Evolutionary conservation across 2,329 filamentous ascomycete genomes (phyloP).

Genomic region (Arthrobotrys entomopaga): DNA sequence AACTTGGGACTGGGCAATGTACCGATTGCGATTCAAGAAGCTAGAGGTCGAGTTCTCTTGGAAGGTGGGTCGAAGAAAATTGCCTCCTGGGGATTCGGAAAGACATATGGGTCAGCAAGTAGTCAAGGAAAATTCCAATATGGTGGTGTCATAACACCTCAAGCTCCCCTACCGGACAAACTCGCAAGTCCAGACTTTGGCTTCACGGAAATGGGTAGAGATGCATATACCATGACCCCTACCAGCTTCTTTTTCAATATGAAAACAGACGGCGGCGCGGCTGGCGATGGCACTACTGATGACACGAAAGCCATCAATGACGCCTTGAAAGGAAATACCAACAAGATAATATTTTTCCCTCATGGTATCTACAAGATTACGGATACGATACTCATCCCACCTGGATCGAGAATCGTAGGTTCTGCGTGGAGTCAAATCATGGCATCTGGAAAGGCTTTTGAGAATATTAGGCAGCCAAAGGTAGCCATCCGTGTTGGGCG

Average conservation of each 20-base stretch:
- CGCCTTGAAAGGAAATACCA: conserved; percentile 71
- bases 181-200: conserved; percentile 63
- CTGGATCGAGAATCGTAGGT: conserved; percentile 63
- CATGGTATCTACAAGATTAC: conserved; percentile 68
- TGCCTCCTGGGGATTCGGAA: conserved; percentile 66
- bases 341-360: conserved; percentile 63
- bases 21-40: conserved; percentile 66
- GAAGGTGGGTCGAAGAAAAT: conserved; percentile 74
- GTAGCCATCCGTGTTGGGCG: conserved; percentile 65
- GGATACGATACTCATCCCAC: conserved; percentile 65
- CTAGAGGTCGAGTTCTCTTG: conserved; percentile 69
- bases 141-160: conserved; percentile 7
- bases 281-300: conserved; percentile 85
- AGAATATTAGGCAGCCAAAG: conserved; percentile 49
- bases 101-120: background rate
- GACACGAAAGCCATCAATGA: conserved; percentile 91
- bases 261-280: conserved; percentile 72
- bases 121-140: background rate
- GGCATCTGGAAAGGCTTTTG: conserved; percentile 56
- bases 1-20: conserved; percentile 72
- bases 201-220: conserved; percentile 77
- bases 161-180: conserved; percentile 11
- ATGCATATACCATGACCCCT: conserved; percentile 79
- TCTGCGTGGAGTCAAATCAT: conserved; percentile 61
- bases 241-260: conserved; percentile 68